phyloP scores from a whole-genome alignment of 2,329 filamentous ascomycete species.

The Beauveria sp. region DNA sequence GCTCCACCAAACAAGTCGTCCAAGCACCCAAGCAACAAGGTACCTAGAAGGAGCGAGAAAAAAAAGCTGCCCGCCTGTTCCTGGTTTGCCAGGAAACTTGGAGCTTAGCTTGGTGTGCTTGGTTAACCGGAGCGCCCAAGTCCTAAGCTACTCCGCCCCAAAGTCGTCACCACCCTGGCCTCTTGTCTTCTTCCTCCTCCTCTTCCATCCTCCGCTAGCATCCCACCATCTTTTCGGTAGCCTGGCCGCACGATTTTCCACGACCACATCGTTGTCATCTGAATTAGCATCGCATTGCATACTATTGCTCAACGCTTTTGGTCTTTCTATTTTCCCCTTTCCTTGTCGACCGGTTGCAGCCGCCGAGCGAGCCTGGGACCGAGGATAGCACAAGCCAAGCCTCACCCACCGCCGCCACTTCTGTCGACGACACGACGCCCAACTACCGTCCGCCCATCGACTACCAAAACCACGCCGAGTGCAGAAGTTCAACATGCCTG shows the following conservation, averaged over 20 bases:
- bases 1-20: no score
- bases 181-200: not conserved
- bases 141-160: not conserved
- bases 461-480: not conserved
- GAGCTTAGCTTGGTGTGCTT: not conserved
- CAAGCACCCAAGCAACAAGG: not conserved
- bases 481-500: constrained; percentile 1
- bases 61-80: not conserved
- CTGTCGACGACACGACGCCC: not conserved
- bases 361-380: not conserved
- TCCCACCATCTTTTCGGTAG: not conserved
- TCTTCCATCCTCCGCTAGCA: not conserved
- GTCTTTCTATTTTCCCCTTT: not conserved
- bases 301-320: not conserved
- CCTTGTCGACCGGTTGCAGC: not conserved
- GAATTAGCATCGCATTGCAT: not conserved
- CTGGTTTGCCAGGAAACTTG: not conserved
- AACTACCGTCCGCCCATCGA: not conserved
- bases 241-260: not conserved
- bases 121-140: not conserved
- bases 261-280: not conserved
- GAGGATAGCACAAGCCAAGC: not conserved
- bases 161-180: constrained; percentile 8
- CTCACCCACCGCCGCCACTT: not conserved
- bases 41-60: not conserved